phyloP scores from a whole-genome alignment of 2,329 filamentous ascomycete genomes.

The Cladobotryum mycophilum region DNA sequence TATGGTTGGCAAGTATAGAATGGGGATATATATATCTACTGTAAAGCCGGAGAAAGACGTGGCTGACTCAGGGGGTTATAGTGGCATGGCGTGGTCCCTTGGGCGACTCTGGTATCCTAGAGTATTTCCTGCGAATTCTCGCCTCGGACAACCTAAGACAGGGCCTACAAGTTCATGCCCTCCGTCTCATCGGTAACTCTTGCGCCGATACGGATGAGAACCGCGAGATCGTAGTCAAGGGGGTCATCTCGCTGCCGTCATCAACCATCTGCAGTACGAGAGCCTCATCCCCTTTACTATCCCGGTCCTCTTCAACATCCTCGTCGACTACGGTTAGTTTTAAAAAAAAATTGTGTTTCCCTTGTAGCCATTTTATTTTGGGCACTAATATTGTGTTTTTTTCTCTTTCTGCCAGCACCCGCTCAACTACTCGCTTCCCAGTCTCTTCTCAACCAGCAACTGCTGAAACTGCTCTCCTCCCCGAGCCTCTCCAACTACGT shows the following conservation, averaged over 20 bases:
- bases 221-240: conserved; percentile 46
- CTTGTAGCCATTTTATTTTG: no score
- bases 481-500: conserved; percentile 36
- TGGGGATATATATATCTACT: not conserved
- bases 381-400: no score
- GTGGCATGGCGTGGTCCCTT: conserved; percentile 51
- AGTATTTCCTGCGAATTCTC: conserved; percentile 48
- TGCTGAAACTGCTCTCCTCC: conserved; percentile 44
- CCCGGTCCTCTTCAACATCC: conserved; percentile 56
- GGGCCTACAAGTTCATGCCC: conserved; percentile 45
- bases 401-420: conserved; percentile 41
- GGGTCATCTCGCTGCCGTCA: conserved; percentile 41
- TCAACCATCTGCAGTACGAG: conserved; percentile 42
- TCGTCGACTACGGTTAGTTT: conserved; percentile 55
- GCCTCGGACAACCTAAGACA: conserved; percentile 31
- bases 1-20: not conserved
- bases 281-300: conserved; percentile 46
- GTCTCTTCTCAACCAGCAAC: conserved; percentile 41
- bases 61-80: conserved; percentile 20
- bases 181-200: conserved; percentile 56
- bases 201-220: conserved; percentile 60
- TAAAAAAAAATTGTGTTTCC: no score
- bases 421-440: conserved; percentile 51
- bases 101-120: conserved; percentile 51
- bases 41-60: not conserved